Evolutionary conservation across 106 monocot species (phyloP), one percentile per base, ranked within the genome.

Genomic region (Apostasia ramifera): DNA sequence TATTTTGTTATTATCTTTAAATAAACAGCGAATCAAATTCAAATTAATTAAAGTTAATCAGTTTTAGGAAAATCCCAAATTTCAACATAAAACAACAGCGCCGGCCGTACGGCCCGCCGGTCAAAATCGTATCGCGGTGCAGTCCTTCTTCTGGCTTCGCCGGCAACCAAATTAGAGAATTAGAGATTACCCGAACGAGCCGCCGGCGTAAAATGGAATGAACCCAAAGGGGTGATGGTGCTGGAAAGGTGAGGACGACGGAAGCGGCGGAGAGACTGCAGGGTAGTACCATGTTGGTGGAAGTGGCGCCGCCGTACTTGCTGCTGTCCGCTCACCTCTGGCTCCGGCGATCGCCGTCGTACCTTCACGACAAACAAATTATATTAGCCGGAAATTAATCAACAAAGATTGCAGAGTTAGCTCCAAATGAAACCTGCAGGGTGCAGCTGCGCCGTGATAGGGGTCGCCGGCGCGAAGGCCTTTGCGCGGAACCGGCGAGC

Each of bases 141-240:
- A 50, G 49, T 50, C 8, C 8, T 50, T 5, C 8, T 0, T 3
- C 40, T 61, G 37, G 5, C 1, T 39, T 2, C 2, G 2, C 12
- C 1, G 41, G 40, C 26, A 63, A 6, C 11, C 1, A 63, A 1
- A 44, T 2, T 42, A 47, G 12, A 46, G 41, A 40, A 1, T 7
- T 40, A 11, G 10, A 44, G 4, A 47, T 67, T 76, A 84, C 83
- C 81, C 84, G 75, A 78, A 84, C 13, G 83, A 26, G 26, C 26
- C 70, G 47, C 77, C 70, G 40, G 76, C 40, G 63, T 88, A 88
- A 63, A 73, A 81, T 26, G 84, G 88, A 46, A 88, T 50, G 13
- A 79, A 76, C 11, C 78, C 73, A 47, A 70, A 68, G 54, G 59
- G 52, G 53, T 78, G 63, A 61, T 76, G 76, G 42, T 75, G 78